Evolutionary conservation across 2,329 filamentous ascomycete genomes (phyloP).

Genomic region (Blastomyces percursus): DNA sequence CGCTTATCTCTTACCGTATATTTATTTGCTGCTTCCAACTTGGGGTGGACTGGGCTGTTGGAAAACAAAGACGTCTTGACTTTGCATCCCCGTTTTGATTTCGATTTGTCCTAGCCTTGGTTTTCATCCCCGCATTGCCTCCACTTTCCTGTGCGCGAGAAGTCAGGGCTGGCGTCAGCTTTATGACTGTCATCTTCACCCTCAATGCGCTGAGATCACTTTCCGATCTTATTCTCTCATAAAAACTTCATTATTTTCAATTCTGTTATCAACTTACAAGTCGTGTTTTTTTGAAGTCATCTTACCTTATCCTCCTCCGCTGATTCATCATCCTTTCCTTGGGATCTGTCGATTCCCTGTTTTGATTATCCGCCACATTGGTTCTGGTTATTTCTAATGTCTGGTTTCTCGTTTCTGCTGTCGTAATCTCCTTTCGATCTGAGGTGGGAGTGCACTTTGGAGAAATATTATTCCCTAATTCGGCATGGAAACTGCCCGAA

Average conservation of each 20-base stretch:
- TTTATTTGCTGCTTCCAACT: background rate
- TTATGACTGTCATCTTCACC: background rate
- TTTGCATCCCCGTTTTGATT: background rate
- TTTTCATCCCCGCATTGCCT: slow-evolving; percentile 4
- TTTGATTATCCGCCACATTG: background rate
- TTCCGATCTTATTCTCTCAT: background rate
- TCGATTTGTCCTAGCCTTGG: background rate
- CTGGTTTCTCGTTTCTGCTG: background rate
- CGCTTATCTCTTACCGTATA: background rate
- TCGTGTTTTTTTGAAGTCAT: background rate
- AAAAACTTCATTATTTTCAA: background rate
- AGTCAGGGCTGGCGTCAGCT: background rate
- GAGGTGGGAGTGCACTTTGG: background rate
- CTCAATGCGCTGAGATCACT: background rate
- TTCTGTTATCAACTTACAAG: background rate
- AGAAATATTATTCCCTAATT: slow-evolving; percentile 15
- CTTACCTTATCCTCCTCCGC: background rate
- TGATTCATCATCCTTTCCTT: background rate
- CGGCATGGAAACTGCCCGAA: slow-evolving; percentile 49
- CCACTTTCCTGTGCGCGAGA: background rate
- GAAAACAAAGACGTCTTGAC: background rate
- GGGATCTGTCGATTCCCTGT: background rate
- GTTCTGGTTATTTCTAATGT: background rate
- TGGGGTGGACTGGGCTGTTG: background rate
- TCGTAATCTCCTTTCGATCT: background rate